phyloP scores from a whole-genome alignment of 2,329 filamentous ascomycete genomes.

The Calycina marina region DNA sequence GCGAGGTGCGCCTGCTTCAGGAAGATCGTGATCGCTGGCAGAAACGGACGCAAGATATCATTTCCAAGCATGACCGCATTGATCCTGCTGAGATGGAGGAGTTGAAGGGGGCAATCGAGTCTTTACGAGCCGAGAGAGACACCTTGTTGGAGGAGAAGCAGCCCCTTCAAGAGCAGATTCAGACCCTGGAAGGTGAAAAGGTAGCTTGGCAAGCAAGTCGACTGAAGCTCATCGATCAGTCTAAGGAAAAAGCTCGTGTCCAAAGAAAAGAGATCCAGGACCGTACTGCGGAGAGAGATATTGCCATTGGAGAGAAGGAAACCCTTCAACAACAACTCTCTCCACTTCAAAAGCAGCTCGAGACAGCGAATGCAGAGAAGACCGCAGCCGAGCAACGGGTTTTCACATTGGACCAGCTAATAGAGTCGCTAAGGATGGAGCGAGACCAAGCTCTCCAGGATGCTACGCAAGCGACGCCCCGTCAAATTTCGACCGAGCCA shows the following conservation, averaged over 20 bases:
- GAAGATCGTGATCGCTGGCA: constrained; percentile 92
- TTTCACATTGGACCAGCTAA: constrained; percentile 22
- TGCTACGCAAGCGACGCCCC: constrained; percentile 22
- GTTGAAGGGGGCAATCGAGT: constrained; percentile 62
- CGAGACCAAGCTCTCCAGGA: constrained; percentile 28
- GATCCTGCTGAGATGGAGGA: constrained; percentile 88
- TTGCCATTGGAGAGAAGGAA: constrained; percentile 29
- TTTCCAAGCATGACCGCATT: constrained; percentile 89
- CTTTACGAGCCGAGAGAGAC: constrained; percentile 51
- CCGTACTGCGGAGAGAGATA: constrained; percentile 28
- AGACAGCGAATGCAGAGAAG: constrained; percentile 26
- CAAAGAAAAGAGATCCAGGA: constrained; percentile 40
- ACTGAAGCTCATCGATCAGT: constrained; percentile 43
- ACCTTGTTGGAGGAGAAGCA: constrained; percentile 23
- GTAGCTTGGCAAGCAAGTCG: constrained; percentile 36
- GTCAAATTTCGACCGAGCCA: constrained; percentile 14
- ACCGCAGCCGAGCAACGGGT: constrained; percentile 24
- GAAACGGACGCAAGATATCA: constrained; percentile 86
- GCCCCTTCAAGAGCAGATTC: constrained; percentile 37
- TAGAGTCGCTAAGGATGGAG: constrained; percentile 28
- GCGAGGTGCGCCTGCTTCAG: constrained; percentile 76
- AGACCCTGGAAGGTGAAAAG: constrained; percentile 39
- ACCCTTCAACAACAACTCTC: constrained; percentile 20
- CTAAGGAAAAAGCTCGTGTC: constrained; percentile 43
- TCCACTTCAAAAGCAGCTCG: constrained; percentile 32